These are phyloP conservation scores for Trichoderma arundinaceum DNA, from an alignment of 2,329 filamentous ascomycete genomes.

Conservation along the genomic window DNA sequence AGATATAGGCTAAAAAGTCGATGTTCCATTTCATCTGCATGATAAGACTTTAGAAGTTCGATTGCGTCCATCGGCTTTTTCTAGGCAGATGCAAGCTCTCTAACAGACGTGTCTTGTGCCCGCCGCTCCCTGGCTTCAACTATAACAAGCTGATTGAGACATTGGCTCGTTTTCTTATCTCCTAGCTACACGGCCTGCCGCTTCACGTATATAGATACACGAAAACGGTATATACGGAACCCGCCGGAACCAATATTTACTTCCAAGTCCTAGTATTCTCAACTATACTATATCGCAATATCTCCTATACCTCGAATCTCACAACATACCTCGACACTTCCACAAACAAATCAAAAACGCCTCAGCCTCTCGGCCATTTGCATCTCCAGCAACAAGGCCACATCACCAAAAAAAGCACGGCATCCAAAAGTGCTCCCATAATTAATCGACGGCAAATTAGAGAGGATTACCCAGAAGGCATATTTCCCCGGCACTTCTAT, in stretches of 20 bases:
- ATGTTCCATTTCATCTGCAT: conserved; percentile 11
- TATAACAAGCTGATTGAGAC: background rate
- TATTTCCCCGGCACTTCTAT: conserved; percentile 22
- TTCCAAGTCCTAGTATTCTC: too few relatives aligned
- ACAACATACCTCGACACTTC: too few relatives aligned
- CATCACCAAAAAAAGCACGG: background rate
- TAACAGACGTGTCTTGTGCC: too few relatives aligned
- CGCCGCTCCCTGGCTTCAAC: too few relatives aligned
- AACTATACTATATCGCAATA: too few relatives aligned
- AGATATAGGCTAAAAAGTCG: conserved; percentile 21
- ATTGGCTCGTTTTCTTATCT: background rate
- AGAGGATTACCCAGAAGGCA: background rate
- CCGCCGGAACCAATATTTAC: too few relatives aligned
- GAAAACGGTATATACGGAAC: too few relatives aligned
- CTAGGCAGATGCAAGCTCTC: background rate
- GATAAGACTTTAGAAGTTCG: conserved; percentile 14
- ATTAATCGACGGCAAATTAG: conserved; percentile 8
- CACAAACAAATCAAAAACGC: too few relatives aligned
- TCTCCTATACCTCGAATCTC: background rate
- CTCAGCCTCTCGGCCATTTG: too few relatives aligned
- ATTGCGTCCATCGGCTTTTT: background rate
- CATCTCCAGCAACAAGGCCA: background rate
- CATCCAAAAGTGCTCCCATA: background rate
- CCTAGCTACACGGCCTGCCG: background rate
- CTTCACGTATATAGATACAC: too few relatives aligned